Evolutionary conservation across 2,329 filamentous ascomycete genomes (phyloP).

Genomic region (Fusarium sp.): DNA sequence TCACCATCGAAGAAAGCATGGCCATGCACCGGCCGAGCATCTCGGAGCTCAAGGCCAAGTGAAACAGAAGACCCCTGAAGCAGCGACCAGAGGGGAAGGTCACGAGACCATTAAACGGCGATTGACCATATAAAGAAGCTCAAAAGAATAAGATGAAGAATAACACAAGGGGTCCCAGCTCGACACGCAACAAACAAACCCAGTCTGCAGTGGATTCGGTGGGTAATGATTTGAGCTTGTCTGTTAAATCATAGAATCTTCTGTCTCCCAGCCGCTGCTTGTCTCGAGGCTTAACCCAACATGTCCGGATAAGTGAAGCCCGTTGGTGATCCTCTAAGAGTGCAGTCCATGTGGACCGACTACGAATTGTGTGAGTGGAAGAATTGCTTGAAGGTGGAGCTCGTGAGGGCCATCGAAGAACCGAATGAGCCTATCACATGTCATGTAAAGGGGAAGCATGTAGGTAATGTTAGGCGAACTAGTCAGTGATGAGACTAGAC

Average conservation of each 20-base stretch:
- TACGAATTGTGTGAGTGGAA: constrained; percentile 8
- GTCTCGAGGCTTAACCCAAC: not conserved
- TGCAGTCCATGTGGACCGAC: constrained; percentile 25
- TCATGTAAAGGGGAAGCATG: not conserved
- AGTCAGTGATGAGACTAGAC: constrained; percentile 23
- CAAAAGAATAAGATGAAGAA: constrained; percentile 19
- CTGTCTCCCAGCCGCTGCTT: not conserved
- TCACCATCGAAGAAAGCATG: constrained; percentile 1
- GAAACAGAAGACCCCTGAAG: constrained; percentile 23
- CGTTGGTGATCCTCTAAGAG: constrained; percentile 27
- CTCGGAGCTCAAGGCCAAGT: constrained; percentile 15
- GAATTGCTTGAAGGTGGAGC: constrained; percentile 7
- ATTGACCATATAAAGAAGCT: constrained; percentile 24
- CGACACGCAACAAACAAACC: constrained; percentile 18
- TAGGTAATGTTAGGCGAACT: constrained; percentile 15
- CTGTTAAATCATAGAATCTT: constrained; percentile 15
- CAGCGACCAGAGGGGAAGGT: constrained; percentile 29
- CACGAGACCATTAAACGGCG: constrained; percentile 30
- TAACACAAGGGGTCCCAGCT: constrained; percentile 12
- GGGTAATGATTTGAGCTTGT: constrained; percentile 29
- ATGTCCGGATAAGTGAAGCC: constrained; percentile 29
- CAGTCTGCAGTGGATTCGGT: constrained; percentile 18
- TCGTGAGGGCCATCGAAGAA: not conserved
- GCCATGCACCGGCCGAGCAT: constrained; percentile 26
- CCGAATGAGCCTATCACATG: constrained; percentile 17